Percentiles rank a stretch among this genome's conserved stretches.
Conservation (phyloP, 2,329 filamentous ascomycete species). For the Hawksworthiomyces lignivorus region DNA sequence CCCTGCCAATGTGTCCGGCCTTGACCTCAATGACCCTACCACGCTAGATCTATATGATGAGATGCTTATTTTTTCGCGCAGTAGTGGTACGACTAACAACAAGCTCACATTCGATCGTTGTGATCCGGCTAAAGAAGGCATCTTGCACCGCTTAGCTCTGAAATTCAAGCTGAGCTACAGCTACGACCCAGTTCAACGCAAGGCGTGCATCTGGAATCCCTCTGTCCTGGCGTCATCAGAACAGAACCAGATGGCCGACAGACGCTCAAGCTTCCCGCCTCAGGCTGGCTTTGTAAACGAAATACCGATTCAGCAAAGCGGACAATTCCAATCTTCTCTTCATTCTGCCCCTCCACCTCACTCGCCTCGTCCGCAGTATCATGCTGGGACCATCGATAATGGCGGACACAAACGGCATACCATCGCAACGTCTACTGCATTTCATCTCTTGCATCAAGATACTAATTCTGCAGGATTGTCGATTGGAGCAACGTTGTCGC, state of each 20-base stretch:
- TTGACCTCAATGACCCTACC: conserved; percentile 15
- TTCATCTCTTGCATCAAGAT: conserved; percentile 6
- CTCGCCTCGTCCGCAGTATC: neutral
- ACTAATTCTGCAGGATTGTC: conserved; percentile 5
- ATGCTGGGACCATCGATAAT: neutral
- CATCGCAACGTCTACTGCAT: conserved; percentile 7
- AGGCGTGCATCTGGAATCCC: conserved; percentile 18
- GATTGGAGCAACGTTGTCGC: conserved; percentile 2
- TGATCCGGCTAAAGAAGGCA: conserved; percentile 19
- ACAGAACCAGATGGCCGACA: neutral
- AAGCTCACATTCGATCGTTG: conserved; percentile 21
- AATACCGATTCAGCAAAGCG: neutral
- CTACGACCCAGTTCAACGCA: conserved; percentile 18
- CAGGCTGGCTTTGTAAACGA: neutral
- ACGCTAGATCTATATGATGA: conserved; percentile 19
- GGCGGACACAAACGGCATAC: conserved; percentile 1
- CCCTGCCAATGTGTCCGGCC: neutral
- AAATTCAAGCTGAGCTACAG: conserved; percentile 22
- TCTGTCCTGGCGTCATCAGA: neutral
- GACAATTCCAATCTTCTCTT: neutral
- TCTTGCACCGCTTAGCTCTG: conserved; percentile 20
- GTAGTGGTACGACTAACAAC: conserved; percentile 15
- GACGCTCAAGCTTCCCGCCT: neutral
- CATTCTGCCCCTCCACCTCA: neutral
- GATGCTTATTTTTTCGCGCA: conserved; percentile 19